These are phyloP conservation scores for Metschnikowia baotianmanensis DNA, from an alignment of 805 yeast species.

Conservation along the genomic window DNA sequence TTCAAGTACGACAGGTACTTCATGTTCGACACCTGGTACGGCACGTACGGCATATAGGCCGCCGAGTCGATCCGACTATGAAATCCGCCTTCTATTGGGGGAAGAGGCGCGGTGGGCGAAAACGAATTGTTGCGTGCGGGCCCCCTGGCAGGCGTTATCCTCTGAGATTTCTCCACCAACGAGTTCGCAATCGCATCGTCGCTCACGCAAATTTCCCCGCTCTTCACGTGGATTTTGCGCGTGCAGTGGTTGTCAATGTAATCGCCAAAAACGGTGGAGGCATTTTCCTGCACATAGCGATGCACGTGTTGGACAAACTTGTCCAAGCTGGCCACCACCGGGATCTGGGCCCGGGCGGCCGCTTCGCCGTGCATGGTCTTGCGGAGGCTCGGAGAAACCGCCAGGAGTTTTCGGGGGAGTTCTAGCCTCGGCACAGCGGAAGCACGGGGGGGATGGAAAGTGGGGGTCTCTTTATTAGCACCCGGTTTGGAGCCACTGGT, in stretches of 20 bases:
- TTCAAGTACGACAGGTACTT: slow-evolving; percentile 18
- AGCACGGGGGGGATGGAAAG: neutral
- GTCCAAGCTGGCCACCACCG: slow-evolving; percentile 7
- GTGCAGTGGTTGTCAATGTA: slow-evolving; percentile 10
- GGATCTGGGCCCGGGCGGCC: slow-evolving; percentile 2
- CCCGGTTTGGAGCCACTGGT: no score
- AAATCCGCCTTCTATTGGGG: slow-evolving; percentile 3
- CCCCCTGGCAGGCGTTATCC: neutral
- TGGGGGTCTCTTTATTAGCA: no score
- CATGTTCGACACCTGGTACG: slow-evolving; percentile 10
- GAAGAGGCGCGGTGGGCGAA: slow-evolving; percentile 15
- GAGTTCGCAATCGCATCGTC: slow-evolving; percentile 6
- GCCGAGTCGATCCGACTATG: neutral
- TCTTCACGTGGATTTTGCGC: slow-evolving; percentile 3
- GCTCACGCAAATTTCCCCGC: slow-evolving; percentile 1
- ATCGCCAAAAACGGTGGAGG: slow-evolving; percentile 3
- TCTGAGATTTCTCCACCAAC: slow-evolving; percentile 3
- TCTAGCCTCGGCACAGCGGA: neutral
- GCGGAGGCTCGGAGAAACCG: neutral
- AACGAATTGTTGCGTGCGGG: slow-evolving; percentile 7
- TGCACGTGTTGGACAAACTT: slow-evolving; percentile 8
- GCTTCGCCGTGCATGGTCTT: slow-evolving; percentile 7
- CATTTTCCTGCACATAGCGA: neutral
- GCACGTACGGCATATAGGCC: neutral
- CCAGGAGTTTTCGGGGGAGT: slow-evolving; percentile 5